Evolutionary conservation across 1,284 basidiomycete genomes (phyloP), one percentile per base, ranked within the genome.

Genomic region (Agroathelia rolfsii): DNA sequence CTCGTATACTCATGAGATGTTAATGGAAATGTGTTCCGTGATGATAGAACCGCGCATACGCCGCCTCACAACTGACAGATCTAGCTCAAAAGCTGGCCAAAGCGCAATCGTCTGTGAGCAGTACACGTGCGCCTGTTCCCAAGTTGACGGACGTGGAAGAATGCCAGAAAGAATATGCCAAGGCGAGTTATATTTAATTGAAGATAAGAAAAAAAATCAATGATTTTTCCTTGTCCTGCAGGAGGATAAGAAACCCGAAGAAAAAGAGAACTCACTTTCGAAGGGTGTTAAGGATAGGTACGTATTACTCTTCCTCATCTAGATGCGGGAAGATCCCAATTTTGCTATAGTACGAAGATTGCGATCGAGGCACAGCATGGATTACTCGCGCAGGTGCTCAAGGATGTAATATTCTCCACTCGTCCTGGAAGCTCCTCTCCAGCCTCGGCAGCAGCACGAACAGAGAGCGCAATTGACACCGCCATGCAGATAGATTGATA

Each of bases 291-390:
- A 77, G 52, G 89, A 95, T 50, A 81, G 84, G 87, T 86, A 38
- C 28, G 69, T 55, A 6, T 24, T 27, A 12, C 18, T 16, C 30
- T 9, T 17, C 30, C 5, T 21, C 30, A 18, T 31, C 5, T 11
- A 12, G 0, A 10, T 2, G 19, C 5, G 6, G 11, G 8, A 13
- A 6, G 4, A 14, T 19, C 36, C 16, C 40, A n/a, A 28, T 34
- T 32, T 14, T 19, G 28, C 34, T 19, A 30, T 46, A 93, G 89
- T 47, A 76, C 72, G 20, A 88, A 85, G 48, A 83, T 95, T 34
- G 76, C 88, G 0, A 69, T 76, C 6, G 90, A 96, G 51, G 85
- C 84, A 0, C 85, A 93, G 47, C 90, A 95, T 47, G 92, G 88
- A 1, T 71, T 95, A 36, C 84, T 93, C 38, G 66, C 87, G 0